Percentiles rank a stretch among this genome's conserved stretches.
phyloP scores from a whole-genome alignment of 108 stramenopile species.

The Cyclotella atomus region DNA sequence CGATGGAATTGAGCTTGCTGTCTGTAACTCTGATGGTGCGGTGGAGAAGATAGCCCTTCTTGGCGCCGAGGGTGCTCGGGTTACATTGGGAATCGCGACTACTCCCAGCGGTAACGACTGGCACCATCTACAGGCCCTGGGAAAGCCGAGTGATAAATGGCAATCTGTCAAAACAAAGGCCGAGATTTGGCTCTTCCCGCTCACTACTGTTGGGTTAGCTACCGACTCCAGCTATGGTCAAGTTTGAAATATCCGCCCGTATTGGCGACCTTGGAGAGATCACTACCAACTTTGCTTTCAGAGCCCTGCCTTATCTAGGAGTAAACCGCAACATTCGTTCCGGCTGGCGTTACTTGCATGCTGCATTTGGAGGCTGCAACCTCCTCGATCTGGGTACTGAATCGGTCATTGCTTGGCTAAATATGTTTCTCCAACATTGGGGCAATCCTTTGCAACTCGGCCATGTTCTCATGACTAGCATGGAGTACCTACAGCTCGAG shows the following conservation, averaged over 20 bases:
- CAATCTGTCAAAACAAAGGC: neutral
- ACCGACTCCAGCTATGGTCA: neutral
- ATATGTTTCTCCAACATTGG: conserved; percentile 5
- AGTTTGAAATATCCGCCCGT: neutral
- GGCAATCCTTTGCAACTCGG: neutral
- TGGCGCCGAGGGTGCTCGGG: neutral
- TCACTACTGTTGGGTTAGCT: neutral
- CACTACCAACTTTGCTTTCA: neutral
- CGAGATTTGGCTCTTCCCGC: neutral
- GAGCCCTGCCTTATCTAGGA: neutral
- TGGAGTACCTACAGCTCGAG: no score
- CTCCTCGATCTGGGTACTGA: neutral
- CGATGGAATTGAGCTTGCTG: no score
- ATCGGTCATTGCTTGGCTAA: neutral
- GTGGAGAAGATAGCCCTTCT: neutral
- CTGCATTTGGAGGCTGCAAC: neutral
- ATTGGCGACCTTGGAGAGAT: neutral
- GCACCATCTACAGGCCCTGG: neutral
- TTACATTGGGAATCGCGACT: neutral
- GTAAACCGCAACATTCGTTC: neutral
- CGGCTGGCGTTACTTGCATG: no score
- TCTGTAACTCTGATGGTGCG: no score
- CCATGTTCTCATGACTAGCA: no score
- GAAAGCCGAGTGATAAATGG: neutral
- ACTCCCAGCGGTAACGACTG: no score